Evolutionary conservation across 257 asterid species (phyloP).

Genomic region (Ajuga chamaepitys): DNA sequence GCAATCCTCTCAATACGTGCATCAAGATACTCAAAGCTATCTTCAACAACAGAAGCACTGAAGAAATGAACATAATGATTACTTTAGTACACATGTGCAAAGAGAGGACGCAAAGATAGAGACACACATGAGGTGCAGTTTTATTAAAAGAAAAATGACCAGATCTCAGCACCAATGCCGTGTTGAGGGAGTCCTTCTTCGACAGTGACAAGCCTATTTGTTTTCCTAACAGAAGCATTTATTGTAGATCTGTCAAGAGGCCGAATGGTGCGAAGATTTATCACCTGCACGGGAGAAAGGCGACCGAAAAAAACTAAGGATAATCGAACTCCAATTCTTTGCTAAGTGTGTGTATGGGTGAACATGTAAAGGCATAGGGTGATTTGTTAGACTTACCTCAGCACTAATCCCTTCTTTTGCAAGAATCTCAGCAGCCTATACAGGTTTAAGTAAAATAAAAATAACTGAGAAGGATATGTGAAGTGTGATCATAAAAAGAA

Average conservation of each 20-base stretch:
- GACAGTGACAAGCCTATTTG: constrained; percentile 70
- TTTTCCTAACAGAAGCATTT: constrained; percentile 73
- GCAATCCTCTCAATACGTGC: constrained; percentile 86
- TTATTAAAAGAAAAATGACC: constrained; percentile 28
- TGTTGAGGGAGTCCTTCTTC: constrained; percentile 95
- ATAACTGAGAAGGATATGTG: background rate
- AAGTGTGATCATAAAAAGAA: background rate
- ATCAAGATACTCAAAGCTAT: constrained; percentile 70
- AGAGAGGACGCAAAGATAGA: background rate
- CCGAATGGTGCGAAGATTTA: constrained; percentile 72
- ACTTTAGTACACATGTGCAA: background rate
- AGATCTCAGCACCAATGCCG: constrained; percentile 88
- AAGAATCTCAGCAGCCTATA: constrained; percentile 84
- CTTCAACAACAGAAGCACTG: constrained; percentile 76
- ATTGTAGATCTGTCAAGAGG: constrained; percentile 75
- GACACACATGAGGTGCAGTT: background rate
- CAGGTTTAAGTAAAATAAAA: constrained; percentile 10
- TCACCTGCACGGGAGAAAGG: constrained; percentile 35
- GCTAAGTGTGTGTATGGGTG: background rate
- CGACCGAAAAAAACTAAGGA: background rate
- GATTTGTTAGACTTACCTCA: constrained; percentile 47
- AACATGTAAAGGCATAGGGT: background rate
- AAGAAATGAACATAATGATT: constrained; percentile 11
- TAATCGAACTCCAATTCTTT: background rate
- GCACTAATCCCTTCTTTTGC: constrained; percentile 75